These are phyloP conservation scores for Rhizopus stolonifer DNA, from an alignment of 371 early-diverging fungal genomes.

Conservation along the genomic window DNA sequence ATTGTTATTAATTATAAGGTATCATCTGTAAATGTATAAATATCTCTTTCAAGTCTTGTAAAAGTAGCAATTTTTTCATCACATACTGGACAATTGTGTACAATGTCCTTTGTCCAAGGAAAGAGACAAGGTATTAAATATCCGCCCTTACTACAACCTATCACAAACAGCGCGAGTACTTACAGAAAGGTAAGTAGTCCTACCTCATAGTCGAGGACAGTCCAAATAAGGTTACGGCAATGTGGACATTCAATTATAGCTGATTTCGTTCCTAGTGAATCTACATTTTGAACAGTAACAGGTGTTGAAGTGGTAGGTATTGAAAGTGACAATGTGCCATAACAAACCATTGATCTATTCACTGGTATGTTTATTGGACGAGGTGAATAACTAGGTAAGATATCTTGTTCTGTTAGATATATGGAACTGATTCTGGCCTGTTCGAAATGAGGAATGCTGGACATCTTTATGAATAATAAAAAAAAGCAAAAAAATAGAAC, in stretches of 20 bases:
- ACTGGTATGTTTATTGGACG: neutral
- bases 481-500: no score
- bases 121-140: conserved; percentile 19
- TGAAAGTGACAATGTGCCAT: no score
- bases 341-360: neutral
- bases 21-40: no score
- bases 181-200: conserved; percentile 21
- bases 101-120: conserved; percentile 22
- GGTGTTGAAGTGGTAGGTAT: neutral
- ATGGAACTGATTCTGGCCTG: no score
- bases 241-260: conserved; percentile 21
- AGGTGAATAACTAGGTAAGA: neutral
- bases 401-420: no score
- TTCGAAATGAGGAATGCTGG: no score
- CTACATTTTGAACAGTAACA: neutral
- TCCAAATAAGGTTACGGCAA: conserved; percentile 15
- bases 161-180: conserved; percentile 10
- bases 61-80: conserved; percentile 20
- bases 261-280: conserved; percentile 6
- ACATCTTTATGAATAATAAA: no score
- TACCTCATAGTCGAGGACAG: conserved; percentile 11
- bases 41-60: conserved; percentile 21
- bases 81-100: conserved; percentile 19
- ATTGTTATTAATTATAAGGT: no score
- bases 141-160: conserved; percentile 10